phyloP scores from a whole-genome alignment of 1,284 basidiomycete genomes.

The Papiliotrema flavescens region DNA sequence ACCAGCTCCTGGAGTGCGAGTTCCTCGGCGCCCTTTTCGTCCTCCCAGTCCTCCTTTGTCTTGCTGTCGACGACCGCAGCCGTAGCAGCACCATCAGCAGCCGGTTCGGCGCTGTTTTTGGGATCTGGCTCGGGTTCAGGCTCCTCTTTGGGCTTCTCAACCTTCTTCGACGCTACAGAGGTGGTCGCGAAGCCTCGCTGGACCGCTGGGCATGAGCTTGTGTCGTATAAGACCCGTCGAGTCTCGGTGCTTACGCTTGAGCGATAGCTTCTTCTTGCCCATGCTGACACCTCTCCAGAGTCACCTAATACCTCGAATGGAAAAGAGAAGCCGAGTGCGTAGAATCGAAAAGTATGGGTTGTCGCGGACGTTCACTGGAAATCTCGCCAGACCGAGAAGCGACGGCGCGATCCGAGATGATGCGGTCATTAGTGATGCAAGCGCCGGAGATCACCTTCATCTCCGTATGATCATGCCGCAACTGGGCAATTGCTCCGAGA shows the following conservation, averaged over 20 bases:
- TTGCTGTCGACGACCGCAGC: background rate
- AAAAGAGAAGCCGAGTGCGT: no score
- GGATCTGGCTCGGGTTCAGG: background rate
- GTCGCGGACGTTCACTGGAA: no score
- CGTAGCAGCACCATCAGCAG: background rate
- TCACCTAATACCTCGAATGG: no score
- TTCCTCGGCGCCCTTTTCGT: constrained; percentile 26
- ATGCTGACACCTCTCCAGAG: constrained; percentile 50
- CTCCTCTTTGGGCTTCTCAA: constrained; percentile 18
- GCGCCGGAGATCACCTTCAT: no score
- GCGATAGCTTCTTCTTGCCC: constrained; percentile 80
- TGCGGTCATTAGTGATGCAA: no score
- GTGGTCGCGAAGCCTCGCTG: constrained; percentile 75
- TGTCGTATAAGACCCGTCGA: background rate
- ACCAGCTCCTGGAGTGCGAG: constrained; percentile 53
- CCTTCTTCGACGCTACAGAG: constrained; percentile 70
- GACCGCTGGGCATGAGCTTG: constrained; percentile 23
- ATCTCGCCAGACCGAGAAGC: no score
- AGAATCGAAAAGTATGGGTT: no score
- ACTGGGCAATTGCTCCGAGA: no score
- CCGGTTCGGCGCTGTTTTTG: background rate
- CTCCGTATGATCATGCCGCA: no score
- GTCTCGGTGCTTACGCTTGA: constrained; percentile 61
- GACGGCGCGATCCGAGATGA: no score
- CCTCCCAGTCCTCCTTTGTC: constrained; percentile 33